Conservation (phyloP, 2,329 filamentous ascomycete species). For the Rachicladosporium sp. region DNA sequence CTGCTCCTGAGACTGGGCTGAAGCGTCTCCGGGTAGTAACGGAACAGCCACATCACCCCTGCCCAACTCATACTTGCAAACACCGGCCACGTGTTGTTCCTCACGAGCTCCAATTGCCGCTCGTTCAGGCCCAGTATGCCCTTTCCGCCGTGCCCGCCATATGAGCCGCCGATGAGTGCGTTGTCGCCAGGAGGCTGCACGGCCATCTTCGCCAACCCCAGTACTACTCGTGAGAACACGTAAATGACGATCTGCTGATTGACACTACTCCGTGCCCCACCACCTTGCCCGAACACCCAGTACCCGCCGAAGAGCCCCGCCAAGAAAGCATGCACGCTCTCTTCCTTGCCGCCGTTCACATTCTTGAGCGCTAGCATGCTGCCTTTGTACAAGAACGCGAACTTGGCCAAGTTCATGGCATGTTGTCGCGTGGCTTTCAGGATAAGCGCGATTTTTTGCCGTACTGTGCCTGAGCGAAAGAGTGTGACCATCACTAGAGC, state of each 20-base stretch:
- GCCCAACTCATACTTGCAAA: slow-evolving; percentile 91
- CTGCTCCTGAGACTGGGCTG: slow-evolving; percentile 84
- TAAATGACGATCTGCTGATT: slow-evolving; percentile 98
- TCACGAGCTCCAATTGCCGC: slow-evolving; percentile 25
- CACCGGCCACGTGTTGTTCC: slow-evolving; percentile 71
- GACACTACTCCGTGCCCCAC: slow-evolving; percentile 53
- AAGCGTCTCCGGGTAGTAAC: slow-evolving; percentile 79
- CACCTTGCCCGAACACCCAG: slow-evolving; percentile 74
- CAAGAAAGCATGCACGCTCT: slow-evolving; percentile 71
- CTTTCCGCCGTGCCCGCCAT: slow-evolving; percentile 28
- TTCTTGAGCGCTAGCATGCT: slow-evolving; percentile 61
- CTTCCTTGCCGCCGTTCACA: slow-evolving; percentile 42
- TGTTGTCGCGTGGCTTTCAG: slow-evolving; percentile 80
- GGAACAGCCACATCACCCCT: slow-evolving; percentile 88
- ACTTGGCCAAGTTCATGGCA: slow-evolving; percentile 80
- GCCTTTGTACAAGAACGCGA: slow-evolving; percentile 81
- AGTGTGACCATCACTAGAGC: slow-evolving; percentile 96
- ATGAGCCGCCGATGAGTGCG: slow-evolving; percentile 23
- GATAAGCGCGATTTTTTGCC: slow-evolving; percentile 66
- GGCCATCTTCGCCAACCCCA: slow-evolving; percentile 72
- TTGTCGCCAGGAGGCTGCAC: slow-evolving; percentile 47
- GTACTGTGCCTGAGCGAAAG: slow-evolving; percentile 75
- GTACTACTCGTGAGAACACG: slow-evolving; percentile 81
- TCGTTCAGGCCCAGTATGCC: slow-evolving; percentile 30
- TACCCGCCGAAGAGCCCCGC: slow-evolving; percentile 85